Evolutionary conservation across 108 stramenopile genomes (phyloP).

Genomic region (Skeletonema menzelii): DNA sequence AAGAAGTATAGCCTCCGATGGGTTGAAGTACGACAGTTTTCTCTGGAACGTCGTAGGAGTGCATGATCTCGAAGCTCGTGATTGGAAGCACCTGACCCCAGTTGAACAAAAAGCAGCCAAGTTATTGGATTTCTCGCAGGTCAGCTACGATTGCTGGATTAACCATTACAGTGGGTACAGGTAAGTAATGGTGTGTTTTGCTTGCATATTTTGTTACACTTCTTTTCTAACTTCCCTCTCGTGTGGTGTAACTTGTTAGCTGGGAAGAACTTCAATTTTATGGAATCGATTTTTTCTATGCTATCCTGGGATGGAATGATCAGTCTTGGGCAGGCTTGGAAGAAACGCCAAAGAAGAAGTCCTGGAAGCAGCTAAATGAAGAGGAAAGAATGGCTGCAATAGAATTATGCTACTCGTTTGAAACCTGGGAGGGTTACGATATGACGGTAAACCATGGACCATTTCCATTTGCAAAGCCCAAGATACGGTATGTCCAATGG

Average conservation of each 20-base stretch:
- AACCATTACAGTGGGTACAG: background rate
- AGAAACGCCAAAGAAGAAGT: background rate
- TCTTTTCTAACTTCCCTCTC: background rate
- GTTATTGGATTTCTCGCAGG: conserved; percentile 23
- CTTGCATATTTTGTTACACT: background rate
- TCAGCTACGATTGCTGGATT: conserved; percentile 46
- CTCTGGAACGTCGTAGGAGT: conserved; percentile 48
- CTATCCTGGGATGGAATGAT: background rate
- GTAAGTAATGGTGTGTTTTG: background rate
- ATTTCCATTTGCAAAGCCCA: conserved; percentile 20
- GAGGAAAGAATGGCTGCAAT: background rate
- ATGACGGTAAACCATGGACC: conserved; percentile 1
- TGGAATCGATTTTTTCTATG: conserved; percentile 6
- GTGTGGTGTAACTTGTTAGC: background rate
- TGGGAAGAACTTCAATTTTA: background rate
- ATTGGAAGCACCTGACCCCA: conserved; percentile 8
- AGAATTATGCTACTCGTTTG: conserved; percentile 18
- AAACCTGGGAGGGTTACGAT: conserved; percentile 17
- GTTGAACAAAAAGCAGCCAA: conserved; percentile 9
- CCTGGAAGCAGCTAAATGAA: conserved; percentile 1
- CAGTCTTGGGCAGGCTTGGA: background rate
- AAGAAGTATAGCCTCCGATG: background rate
- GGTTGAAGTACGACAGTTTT: conserved; percentile 24
- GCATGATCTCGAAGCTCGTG: conserved; percentile 15
- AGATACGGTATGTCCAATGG: conserved; percentile 31